Base-by-base conservation (phyloP, 2,329 filamentous ascomycete genomes). In the Fusarium protoensiforme region DNA sequence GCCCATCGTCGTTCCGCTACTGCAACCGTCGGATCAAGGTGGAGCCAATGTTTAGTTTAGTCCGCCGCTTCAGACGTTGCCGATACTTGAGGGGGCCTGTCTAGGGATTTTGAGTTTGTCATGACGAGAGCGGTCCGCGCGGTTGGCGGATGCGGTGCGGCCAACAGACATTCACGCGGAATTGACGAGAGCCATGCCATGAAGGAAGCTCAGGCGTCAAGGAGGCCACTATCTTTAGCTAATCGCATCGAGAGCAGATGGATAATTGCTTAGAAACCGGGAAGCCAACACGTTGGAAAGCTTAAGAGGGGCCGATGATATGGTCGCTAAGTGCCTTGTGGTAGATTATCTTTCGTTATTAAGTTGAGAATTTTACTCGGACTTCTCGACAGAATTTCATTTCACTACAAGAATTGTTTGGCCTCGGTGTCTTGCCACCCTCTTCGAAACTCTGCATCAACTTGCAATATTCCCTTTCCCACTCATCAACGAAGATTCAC, bases 11-110 rank as follows among this genome's bases (percentile, higher is more conserved):
- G 16, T 10, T 38, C 20, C 31, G 31, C 35, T 36, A 46, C 31
- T 65, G 64, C 46, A 61, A 43, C 64, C 64, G 64, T 65, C 64
- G 64, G 57, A 65, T 65, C 64, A 35, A 18, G n/a, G 53, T 57
- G 53, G 53, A 57, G 31, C 53, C 22, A 57, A 57, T 57, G n/a
- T n/a, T n/a, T n/a, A n/a, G 11, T 16, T n/a, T 38, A 10, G 31
- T 22, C 53, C 53, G 33, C 38, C 53, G 53, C 53, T 57, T 38
- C n/a, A 18, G 36, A 14, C 16, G 35, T 38, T 38, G 16, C 35
- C 35, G 35, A 38, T n/a, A n/a, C n/a, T n/a, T n/a, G n/a, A n/a
- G n/a, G n/a, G n/a, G n/a, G n/a, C n/a, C n/a, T n/a, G n/a, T n/a
- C n/a, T 18, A 38, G 16, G 16, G 35, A 16, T 18, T 38, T 46